phyloP scores from a whole-genome alignment of 2,329 filamentous ascomycete genomes.

The Hysterium pulicare region DNA sequence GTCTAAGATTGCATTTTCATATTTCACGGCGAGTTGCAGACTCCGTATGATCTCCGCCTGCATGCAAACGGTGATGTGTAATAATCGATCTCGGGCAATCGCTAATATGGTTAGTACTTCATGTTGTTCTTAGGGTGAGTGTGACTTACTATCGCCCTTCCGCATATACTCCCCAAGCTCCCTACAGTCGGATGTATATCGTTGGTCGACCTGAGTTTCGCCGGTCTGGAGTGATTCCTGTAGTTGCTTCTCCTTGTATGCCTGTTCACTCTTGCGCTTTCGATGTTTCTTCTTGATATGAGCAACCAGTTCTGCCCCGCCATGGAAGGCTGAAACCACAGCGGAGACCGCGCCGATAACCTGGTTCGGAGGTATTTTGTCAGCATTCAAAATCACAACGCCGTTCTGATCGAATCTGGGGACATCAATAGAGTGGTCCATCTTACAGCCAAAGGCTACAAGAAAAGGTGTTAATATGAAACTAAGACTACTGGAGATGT shows the following conservation, averaged over 20 bases:
- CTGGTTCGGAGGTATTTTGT: slow-evolving; percentile 13
- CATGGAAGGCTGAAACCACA: slow-evolving; percentile 42
- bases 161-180: slow-evolving; percentile 35
- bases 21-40: slow-evolving; percentile 36
- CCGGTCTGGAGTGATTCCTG: slow-evolving; percentile 37
- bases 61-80: slow-evolving; percentile 38
- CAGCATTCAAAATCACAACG: background rate
- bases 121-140: slow-evolving; percentile 4
- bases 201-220: slow-evolving; percentile 32
- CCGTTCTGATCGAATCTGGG: background rate
- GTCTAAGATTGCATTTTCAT: slow-evolving; percentile 32
- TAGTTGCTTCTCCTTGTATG: slow-evolving; percentile 36
- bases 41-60: slow-evolving; percentile 40
- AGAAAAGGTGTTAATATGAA: too few species aligned
- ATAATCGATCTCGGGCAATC: slow-evolving; percentile 33
- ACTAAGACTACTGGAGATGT: too few species aligned
- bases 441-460: too few species aligned
- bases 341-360: slow-evolving; percentile 42
- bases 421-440: too few species aligned
- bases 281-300: slow-evolving; percentile 31
- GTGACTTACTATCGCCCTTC: slow-evolving; percentile 37
- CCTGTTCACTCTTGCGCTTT: slow-evolving; percentile 26
- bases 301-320: slow-evolving; percentile 37
- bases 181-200: slow-evolving; percentile 30
- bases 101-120: slow-evolving; percentile 19